These are phyloP conservation scores for Pythium plurisporium DNA, from an alignment of 352 stramenopile species.

Conservation along the genomic window DNA sequence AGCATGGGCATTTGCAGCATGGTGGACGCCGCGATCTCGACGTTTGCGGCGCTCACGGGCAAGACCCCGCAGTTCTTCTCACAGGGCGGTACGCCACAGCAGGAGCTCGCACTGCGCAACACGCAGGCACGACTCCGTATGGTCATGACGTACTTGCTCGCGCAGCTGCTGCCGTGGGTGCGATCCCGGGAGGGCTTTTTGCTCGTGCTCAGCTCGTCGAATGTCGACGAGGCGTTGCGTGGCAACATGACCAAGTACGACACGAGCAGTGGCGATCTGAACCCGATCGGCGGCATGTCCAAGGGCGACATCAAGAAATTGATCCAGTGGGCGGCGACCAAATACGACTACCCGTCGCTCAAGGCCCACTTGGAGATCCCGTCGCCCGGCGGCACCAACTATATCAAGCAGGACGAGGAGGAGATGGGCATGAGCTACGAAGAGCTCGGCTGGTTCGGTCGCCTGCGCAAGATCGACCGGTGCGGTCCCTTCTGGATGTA, in stretches of 20 bases:
- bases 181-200: constrained; percentile 93
- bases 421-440: constrained; percentile 99
- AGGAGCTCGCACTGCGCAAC: constrained; percentile 98
- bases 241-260: constrained; percentile 99
- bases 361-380: constrained; percentile 90
- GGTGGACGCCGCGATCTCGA: constrained; percentile 84
- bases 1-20: constrained; percentile 95
- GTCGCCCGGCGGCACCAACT: constrained; percentile 91
- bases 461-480: constrained; percentile 94
- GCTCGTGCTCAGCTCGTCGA: constrained; percentile 97
- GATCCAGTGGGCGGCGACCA: constrained; percentile 87
- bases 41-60: constrained; percentile 72
- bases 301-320: constrained; percentile 96
- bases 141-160: constrained; percentile 98
- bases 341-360: constrained; percentile 91
- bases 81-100: constrained; percentile 86
- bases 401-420: constrained; percentile 96
- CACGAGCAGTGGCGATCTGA: constrained; percentile 97
- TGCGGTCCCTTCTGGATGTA: constrained; percentile 96
- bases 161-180: constrained; percentile 97
- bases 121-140: constrained; percentile 98
- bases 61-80: constrained; percentile 89
- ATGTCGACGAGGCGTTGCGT: constrained; percentile 97
- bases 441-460: constrained; percentile 95
- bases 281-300: constrained; percentile 97